These are phyloP conservation scores for Echites panduratus DNA, from an alignment of 257 asterid genomes.

Conservation along the genomic window DNA sequence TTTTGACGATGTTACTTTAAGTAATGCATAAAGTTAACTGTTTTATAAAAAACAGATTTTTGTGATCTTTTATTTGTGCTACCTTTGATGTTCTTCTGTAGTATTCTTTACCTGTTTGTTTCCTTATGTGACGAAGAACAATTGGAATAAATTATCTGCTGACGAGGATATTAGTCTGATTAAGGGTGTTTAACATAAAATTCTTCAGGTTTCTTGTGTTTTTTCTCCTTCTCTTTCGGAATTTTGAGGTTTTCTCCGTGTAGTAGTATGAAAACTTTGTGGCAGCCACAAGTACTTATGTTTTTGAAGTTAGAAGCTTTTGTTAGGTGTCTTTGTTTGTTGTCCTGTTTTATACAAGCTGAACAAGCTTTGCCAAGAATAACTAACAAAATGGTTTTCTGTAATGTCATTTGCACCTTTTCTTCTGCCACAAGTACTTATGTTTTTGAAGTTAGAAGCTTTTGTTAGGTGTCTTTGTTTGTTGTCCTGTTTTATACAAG, in stretches of 20 bases:
- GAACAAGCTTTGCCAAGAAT: background rate
- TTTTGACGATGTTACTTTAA: background rate
- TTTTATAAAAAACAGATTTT: background rate
- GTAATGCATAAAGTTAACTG: background rate
- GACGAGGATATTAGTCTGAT: background rate
- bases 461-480: background rate
- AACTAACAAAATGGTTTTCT: slow-evolving; percentile 1
- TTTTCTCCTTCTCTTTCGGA: background rate
- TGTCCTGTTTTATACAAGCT: background rate
- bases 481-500: background rate
- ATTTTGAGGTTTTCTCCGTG: background rate
- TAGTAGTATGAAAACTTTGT: background rate
- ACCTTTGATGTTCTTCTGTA: background rate
- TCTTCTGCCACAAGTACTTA: no score
- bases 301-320: background rate
- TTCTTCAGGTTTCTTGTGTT: background rate
- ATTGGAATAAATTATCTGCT: background rate
- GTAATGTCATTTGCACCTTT: background rate
- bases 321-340: background rate
- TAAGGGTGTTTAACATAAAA: no score
- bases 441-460: background rate
- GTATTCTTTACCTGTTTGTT: background rate
- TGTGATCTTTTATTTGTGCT: background rate
- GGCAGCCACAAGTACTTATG: background rate
- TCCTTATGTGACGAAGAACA: background rate